A percentile compares a stretch with the other conserved stretches of the same genome.
Conservation (phyloP, 2,329 filamentous ascomycete genomes). For the Magnaporthales sp. region DNA sequence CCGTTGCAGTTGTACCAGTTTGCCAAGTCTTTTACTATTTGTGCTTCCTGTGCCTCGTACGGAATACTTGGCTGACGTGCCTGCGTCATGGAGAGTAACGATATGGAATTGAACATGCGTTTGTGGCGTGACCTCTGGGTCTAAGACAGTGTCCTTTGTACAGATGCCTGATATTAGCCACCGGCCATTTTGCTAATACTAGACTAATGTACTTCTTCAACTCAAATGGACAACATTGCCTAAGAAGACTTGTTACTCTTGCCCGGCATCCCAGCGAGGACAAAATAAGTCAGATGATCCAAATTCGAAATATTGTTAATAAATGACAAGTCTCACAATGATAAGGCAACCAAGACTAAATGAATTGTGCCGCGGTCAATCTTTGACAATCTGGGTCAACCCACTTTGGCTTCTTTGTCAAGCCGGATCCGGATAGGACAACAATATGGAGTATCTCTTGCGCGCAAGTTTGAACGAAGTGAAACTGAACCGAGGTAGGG, state of each 20-base stretch:
- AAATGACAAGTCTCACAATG: not conserved
- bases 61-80: not conserved
- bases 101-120: not conserved
- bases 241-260: not conserved
- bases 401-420: not conserved
- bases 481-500: not conserved
- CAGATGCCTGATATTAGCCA: not conserved
- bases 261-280: not conserved
- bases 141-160: not conserved
- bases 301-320: not conserved
- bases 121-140: not conserved
- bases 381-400: not conserved
- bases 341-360: not conserved
- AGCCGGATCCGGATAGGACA: not conserved
- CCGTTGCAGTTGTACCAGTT: not conserved
- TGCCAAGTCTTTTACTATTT: not conserved
- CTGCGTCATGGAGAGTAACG: not conserved
- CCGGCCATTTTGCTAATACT: not conserved
- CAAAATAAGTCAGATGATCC: not conserved
- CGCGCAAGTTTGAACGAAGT: not conserved
- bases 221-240: not conserved
- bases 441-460: not conserved
- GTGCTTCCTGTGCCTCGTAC: not conserved
- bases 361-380: not conserved
- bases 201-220: not conserved